phyloP scores from a whole-genome alignment of 2,329 filamentous ascomycete genomes.

The Sporothrix luriei region DNA sequence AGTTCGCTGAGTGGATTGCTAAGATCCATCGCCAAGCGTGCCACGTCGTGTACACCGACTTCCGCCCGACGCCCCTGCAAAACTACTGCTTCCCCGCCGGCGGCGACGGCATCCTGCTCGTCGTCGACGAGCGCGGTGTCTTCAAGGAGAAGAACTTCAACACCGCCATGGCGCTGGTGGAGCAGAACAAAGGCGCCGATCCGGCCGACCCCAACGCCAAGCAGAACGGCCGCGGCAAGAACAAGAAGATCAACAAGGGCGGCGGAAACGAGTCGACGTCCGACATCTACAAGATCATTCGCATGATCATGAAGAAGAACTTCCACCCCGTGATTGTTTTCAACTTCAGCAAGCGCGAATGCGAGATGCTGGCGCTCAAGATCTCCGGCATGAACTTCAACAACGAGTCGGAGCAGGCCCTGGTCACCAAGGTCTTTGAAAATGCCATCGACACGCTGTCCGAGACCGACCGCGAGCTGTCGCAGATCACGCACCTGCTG shows the following conservation, averaged over 20 bases:
- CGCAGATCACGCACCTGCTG: conserved; percentile 87
- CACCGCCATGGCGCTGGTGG: conserved; percentile 87
- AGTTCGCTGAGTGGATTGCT: conserved; percentile 98
- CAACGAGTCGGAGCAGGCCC: conserved; percentile 89
- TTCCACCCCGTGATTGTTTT: conserved; percentile 99
- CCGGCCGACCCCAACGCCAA: conserved; percentile 77
- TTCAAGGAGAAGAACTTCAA: conserved; percentile 98
- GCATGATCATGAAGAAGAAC: conserved; percentile 97
- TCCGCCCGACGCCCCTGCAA: conserved; percentile 91
- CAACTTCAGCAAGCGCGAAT: conserved; percentile 98
- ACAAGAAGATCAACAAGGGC: conserved; percentile 90
- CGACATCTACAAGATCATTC: conserved; percentile 96
- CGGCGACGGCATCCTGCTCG: conserved; percentile 86
- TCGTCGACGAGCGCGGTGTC: conserved; percentile 94
- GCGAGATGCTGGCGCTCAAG: conserved; percentile 84
- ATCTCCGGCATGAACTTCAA: conserved; percentile 92
- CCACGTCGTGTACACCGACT: conserved; percentile 98
- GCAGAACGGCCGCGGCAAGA: conserved; percentile 82
- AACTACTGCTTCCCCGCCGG: conserved; percentile 97
- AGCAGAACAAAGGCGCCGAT: conserved; percentile 83
- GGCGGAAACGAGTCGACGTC: conserved; percentile 66
- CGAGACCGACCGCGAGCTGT: conserved; percentile 83
- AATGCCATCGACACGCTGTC: conserved; percentile 92
- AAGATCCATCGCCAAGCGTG: conserved; percentile 98
- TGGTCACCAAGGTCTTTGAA: conserved; percentile 92